phyloP scores from a whole-genome alignment of 1,284 basidiomycete species.

The Microbotryomycetes sp. region DNA sequence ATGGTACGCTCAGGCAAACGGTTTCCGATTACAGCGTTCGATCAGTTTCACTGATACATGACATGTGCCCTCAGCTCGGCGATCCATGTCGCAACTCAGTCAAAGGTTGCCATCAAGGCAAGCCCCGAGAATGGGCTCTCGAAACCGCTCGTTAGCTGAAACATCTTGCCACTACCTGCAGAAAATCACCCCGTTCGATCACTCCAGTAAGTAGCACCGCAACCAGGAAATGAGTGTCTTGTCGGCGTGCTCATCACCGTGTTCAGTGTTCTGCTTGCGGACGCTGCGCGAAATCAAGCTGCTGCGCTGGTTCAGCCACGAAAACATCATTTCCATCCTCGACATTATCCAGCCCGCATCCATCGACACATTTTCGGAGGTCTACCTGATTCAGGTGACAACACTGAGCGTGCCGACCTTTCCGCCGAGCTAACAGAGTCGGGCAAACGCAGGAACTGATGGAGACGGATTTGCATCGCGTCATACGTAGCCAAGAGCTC shows the following conservation, averaged over 20 bases:
- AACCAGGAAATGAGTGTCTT: background rate
- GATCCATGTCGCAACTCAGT: slow-evolving; percentile 27
- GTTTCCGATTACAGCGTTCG: background rate
- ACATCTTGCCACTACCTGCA: slow-evolving; percentile 48
- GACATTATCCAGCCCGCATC: slow-evolving; percentile 88
- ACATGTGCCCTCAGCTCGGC: slow-evolving; percentile 24
- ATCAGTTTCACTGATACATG: background rate
- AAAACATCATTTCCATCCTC: slow-evolving; percentile 92
- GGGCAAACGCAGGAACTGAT: slow-evolving; percentile 40
- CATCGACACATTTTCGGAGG: slow-evolving; percentile 87
- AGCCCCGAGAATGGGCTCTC: too few species aligned
- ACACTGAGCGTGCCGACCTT: background rate
- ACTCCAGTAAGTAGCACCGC: slow-evolving; percentile 55
- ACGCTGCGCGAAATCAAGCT: slow-evolving; percentile 82
- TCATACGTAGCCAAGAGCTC: slow-evolving; percentile 74
- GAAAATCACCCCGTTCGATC: slow-evolving; percentile 77
- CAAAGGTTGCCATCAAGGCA: slow-evolving; percentile 36
- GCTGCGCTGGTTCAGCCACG: slow-evolving; percentile 87
- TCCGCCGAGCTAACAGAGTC: background rate
- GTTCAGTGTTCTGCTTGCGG: slow-evolving; percentile 54
- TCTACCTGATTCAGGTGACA: slow-evolving; percentile 58
- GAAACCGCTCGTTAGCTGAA: too few species aligned
- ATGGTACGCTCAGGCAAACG: slow-evolving; percentile 48
- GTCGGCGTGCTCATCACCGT: background rate
- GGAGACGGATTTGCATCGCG: slow-evolving; percentile 70